Evolutionary conservation across 2,329 filamentous ascomycete species (phyloP), one percentile per base, ranked within the genome.

Genomic region (Sporothrix sp.): DNA sequence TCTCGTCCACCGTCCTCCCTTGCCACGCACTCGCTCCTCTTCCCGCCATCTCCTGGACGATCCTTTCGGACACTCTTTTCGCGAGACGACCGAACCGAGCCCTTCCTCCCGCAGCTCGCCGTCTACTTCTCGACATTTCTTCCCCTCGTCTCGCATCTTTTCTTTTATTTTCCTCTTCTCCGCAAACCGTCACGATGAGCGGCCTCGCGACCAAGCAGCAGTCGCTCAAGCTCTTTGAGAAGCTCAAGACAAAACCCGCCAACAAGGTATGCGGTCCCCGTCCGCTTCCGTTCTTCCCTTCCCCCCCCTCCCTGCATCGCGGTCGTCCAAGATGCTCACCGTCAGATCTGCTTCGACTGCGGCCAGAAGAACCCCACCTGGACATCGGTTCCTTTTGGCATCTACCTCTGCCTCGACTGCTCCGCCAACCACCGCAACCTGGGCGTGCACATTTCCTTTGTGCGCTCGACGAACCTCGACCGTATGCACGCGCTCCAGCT

Each of bases 401-500:
- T 98, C 67, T 98, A 97, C 67, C 81, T 98, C 20, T 98, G 93
- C 65, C 84, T 98, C 62, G 93, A 98, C 71, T 98, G 93, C 73
- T 96, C 91, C 37, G 85, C 91, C 52, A 89, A 96, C 68, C 93
- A 98, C 70, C 85, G 93, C 61, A 97, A 97, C 69, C 82, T 98
- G 62, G 93, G 93, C 68, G 91, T 97, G 54, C 93, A 98, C 71
- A 96, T 98, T 70, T 96, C 91, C 60, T 98, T 98, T 74, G 93
- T 98, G 62, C 85, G 93, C 63, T 97, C 91, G 55, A 97, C 91
- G 56, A 96, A 96, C 68, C 85, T 98, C 68, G 93, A 98, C 68
- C 89, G 91, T 97, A 86, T 16, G 48, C n/a, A 4, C 20, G 3
- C n/a, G 16, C 13, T 21, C 25, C 4, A 25, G 5, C n/a, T 14